These are phyloP conservation scores for Fistulina hepatica DNA, from an alignment of 1,284 basidiomycete species.

Conservation along the genomic window DNA sequence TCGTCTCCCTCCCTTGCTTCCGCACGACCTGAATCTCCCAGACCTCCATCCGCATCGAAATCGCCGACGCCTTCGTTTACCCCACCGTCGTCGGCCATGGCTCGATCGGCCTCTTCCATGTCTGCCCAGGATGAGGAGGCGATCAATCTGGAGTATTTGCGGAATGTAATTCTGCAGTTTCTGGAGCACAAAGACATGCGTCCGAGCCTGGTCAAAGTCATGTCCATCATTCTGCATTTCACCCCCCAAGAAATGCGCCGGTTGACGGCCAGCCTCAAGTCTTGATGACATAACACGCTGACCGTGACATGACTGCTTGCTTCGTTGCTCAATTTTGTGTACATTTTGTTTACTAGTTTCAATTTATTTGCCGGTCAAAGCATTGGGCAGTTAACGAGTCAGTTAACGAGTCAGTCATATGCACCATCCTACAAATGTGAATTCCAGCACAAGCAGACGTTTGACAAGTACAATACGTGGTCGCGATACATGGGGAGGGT, in stretches of 20 bases:
- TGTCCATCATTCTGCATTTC: conserved; percentile 86
- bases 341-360: no score
- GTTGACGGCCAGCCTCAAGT: conserved; percentile 63
- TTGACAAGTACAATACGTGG: no score
- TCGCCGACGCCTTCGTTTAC: conserved; percentile 32
- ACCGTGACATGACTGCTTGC: no score
- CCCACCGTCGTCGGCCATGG: conserved; percentile 29
- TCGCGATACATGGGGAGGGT: no score
- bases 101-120: no score
- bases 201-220: conserved; percentile 82
- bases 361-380: no score
- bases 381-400: no score
- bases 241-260: conserved; percentile 88
- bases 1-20: conserved; percentile 36
- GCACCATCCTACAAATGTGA: no score
- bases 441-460: no score
- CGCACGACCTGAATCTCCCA: conserved; percentile 9
- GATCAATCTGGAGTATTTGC: conserved; percentile 88
- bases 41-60: conserved; percentile 12
- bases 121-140: conserved; percentile 62
- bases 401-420: no score
- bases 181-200: conserved; percentile 84
- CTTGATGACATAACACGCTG: no score
- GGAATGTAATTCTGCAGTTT: conserved; percentile 92
- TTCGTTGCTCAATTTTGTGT: no score